Evolutionary conservation across 73 alveolate species (phyloP), one percentile per base, ranked within the genome.

Genomic region (Paramecium pentaurelia): DNA sequence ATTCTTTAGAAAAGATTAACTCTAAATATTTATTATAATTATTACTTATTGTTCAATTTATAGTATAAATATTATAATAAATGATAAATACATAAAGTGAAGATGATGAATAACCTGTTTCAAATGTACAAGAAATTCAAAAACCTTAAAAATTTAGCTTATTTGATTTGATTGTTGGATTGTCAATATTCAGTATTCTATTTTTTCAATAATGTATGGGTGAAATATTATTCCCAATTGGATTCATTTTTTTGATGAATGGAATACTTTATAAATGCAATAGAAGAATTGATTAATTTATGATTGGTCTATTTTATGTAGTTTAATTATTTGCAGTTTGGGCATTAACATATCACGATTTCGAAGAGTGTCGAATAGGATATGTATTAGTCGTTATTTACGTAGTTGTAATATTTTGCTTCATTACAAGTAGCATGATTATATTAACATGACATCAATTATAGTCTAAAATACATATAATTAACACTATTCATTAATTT

Each of bases 351-450:
- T 64, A 64, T 34, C 51, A 64, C 30, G 84, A 64, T 32, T 64
- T 32, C 47, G 84, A 64, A 64, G 45, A 64, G 22, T 60, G 77
- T 60, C 77, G 22, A 60, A 60, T 60, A 0, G 77, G 77, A 60
- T 60, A 60, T 30, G 38, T 60, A 60, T 22, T 60, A 60, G 77
- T 60, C 77, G 77, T 60, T 60, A 60, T 60, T 60, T 60, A 60
- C 38, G 77, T 60, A 27, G 77, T 30, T 60, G 77, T 60, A 60
- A 60, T 60, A 60, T 60, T 60, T 60, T 60, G 77, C 77, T 60
- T 60, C 38, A 60, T 60, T 30, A 60, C 77, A 22, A 60, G 77
- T 30, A 60, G 77, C 77, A 60, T 60, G 77, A 60, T 60, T 60
- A 60, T 60, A 60, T 60, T 60, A 22, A 60, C 38, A 60, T 60